Base-by-base conservation (phyloP, 75 land plant genomes). In the Ceratopteris richardii region DNA sequence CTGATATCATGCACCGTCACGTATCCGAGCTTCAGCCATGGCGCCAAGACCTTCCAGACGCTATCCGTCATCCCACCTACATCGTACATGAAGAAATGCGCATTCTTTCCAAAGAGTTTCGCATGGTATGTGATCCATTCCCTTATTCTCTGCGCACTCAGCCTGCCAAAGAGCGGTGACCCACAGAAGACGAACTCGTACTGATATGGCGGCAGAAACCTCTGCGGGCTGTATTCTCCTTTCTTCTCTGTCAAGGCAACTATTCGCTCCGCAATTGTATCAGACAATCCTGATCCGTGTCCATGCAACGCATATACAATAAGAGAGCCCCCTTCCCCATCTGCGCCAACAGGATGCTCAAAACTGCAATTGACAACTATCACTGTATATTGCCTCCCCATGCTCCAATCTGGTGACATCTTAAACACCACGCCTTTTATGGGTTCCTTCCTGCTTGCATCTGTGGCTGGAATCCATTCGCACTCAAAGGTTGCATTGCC, bases 111-210 rank as follows among this genome's bases (percentile, higher is more conserved):
- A 46, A 66, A 44, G 29, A 56, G 17, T 5, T 44, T 12, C 20
- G 50, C 68, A 41, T 66, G 68, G 48, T 66, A 66, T 12, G 68
- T 61, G 20, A 66, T 66, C 68, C 68, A 66, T 57, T 66, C 68
- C 11, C 68, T 5, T 31, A 66, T 44, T 14, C 68, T 1, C 48
- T 66, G 68, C 21, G 61, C 50, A 26, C 31, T 66, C 5, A 66
- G 10, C 24, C 56, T 51, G 14, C 68, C 68, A 29, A 26, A 66
- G 36, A 66, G 27, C n/a, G 68, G 56, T 27, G 68, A 66, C 0
- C 68, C 68, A 30, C 68, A 66, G 61, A 56, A 66, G 17, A 66
- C 54, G 61, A 42, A 57, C 31, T 66, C 68, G 36, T 54, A 64
- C 17, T 53, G 64, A 28, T 29, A 62, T 16, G 64, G 64, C 10